These are phyloP conservation scores for Scenedesmus sp. DNA, from an alignment of 163 green algal genomes.

Conservation along the genomic window DNA sequence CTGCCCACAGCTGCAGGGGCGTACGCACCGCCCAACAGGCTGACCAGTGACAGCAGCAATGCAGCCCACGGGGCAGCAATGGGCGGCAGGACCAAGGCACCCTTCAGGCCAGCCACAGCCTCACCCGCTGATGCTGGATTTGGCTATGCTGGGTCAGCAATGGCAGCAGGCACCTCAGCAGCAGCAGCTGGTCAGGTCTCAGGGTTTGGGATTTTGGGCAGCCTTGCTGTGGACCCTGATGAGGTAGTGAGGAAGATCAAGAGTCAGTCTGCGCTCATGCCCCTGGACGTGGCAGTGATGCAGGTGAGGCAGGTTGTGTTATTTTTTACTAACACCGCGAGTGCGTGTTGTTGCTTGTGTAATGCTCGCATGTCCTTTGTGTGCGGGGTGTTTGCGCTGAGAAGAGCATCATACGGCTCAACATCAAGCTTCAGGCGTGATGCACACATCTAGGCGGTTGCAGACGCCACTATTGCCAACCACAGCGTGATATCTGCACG, in stretches of 20 bases:
- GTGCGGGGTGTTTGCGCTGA: too few relatives aligned
- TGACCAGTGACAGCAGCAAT: conserved; percentile 10
- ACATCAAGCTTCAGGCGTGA: too few relatives aligned
- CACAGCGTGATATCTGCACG: too few relatives aligned
- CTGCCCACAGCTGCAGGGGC: not conserved
- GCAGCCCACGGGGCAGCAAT: not conserved
- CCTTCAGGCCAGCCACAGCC: not conserved
- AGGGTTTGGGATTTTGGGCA: not conserved
- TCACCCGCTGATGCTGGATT: not conserved
- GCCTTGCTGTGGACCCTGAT: conserved; percentile 26
- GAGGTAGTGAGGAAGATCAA: conserved; percentile 34
- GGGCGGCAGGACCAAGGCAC: conserved; percentile 46
- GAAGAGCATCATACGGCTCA: too few relatives aligned
- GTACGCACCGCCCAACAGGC: not conserved
- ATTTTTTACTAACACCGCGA: not conserved
- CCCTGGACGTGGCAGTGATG: conserved; percentile 38
- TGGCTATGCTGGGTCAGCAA: conserved; percentile 2
- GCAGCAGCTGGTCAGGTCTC: conserved; percentile 5
- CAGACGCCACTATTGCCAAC: too few relatives aligned
- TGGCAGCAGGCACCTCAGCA: not conserved
- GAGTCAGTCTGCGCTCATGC: not conserved
- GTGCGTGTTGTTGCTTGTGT: too few relatives aligned
- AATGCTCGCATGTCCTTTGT: too few relatives aligned
- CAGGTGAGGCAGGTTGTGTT: not conserved
- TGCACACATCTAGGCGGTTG: too few relatives aligned